phyloP scores from a whole-genome alignment of 2,329 filamentous ascomycete genomes.

The Hypoxylon sp. region DNA sequence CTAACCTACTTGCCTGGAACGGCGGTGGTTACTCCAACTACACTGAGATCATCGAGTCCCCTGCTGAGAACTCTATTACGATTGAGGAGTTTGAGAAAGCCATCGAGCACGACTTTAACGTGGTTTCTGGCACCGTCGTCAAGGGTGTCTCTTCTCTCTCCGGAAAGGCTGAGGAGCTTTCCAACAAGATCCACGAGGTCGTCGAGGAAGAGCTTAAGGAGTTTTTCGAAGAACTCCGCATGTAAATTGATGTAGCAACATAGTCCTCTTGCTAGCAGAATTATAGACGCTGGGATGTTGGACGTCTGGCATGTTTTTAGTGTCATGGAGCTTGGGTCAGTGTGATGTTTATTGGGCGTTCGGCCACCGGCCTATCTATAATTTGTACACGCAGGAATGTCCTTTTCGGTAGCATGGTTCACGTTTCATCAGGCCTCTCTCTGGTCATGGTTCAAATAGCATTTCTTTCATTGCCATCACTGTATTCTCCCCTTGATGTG shows the following conservation, averaged over 20 bases:
- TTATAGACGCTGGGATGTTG: constrained; percentile 31
- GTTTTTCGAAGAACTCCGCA: constrained; percentile 67
- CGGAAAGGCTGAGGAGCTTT: constrained; percentile 71
- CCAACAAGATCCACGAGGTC: constrained; percentile 72
- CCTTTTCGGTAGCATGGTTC: constrained; percentile 42
- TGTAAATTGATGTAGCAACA: constrained; percentile 48
- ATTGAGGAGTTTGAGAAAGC: constrained; percentile 73
- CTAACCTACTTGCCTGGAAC: constrained; percentile 98
- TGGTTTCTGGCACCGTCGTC: constrained; percentile 69
- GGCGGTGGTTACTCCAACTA: constrained; percentile 95
- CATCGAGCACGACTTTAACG: constrained; percentile 72
- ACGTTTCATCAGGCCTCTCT: constrained; percentile 42
- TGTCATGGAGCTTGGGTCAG: constrained; percentile 26
- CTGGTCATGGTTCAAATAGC: constrained; percentile 42
- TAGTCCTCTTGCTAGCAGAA: constrained; percentile 25
- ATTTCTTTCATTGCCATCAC: constrained; percentile 24
- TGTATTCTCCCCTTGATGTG: neutral
- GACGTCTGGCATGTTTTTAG: constrained; percentile 25
- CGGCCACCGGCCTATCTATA: constrained; percentile 41
- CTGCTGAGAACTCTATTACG: constrained; percentile 57
- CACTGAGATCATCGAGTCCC: constrained; percentile 76
- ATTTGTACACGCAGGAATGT: constrained; percentile 46
- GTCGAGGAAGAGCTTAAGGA: constrained; percentile 72
- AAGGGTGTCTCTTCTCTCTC: constrained; percentile 66
- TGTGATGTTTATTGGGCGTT: constrained; percentile 34